Conservation (phyloP, 129 eudicot genomes). For the Mikania micrantha region DNA sequence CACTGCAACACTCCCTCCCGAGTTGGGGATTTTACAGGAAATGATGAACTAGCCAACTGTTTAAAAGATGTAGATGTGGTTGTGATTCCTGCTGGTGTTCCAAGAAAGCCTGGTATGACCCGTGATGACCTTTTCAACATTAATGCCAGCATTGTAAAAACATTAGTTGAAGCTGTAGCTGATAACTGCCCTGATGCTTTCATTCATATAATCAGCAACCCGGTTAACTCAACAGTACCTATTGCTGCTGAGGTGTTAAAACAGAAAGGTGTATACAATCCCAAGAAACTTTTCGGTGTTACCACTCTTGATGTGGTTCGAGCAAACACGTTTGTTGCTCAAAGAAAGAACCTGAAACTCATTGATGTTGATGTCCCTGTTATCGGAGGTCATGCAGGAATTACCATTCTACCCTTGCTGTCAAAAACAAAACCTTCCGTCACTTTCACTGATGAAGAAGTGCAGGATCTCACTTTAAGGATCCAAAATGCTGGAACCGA, state of each 20-base stretch:
- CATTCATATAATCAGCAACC: conserved; percentile 75
- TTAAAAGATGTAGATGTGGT: conserved; percentile 60
- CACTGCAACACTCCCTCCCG: conserved; percentile 90
- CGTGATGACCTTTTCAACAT: conserved; percentile 87
- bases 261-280: conserved; percentile 69
- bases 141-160: conserved; percentile 70
- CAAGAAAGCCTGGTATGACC: conserved; percentile 88
- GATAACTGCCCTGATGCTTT: conserved; percentile 81
- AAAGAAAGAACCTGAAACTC: conserved; percentile 66
- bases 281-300: conserved; percentile 78
- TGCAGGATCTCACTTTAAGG: conserved; percentile 68
- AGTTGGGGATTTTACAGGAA: conserved; percentile 67
- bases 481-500: conserved; percentile 89
- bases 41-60: conserved; percentile 45
- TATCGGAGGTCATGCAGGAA: conserved; percentile 88
- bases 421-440: conserved; percentile 76
- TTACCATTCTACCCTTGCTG: conserved; percentile 68
- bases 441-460: conserved; percentile 59
- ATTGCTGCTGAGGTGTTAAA: conserved; percentile 82
- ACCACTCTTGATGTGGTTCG: conserved; percentile 87
- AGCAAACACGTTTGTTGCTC: conserved; percentile 84
- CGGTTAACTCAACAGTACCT: conserved; percentile 81
- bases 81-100: conserved; percentile 88
- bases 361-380: conserved; percentile 87
- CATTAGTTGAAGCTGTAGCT: conserved; percentile 65